phyloP scores from a whole-genome alignment of 768 basidiomycete species.

The Asterophora parasitica region DNA sequence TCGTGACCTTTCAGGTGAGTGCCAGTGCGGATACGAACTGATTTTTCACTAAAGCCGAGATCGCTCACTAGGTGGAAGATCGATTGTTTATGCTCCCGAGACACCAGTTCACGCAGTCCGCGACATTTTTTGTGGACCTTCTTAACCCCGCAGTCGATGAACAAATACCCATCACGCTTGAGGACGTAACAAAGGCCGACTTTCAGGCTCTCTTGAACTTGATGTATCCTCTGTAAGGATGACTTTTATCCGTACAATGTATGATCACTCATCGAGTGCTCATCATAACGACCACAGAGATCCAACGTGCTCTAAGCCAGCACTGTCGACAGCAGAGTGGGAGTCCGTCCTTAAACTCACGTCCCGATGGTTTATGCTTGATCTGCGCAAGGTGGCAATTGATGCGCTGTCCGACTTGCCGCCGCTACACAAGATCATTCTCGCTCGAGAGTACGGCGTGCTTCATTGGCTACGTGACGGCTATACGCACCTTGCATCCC shows the following conservation, averaged over 20 bases:
- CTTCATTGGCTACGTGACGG: not conserved
- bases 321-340: constrained; percentile 3
- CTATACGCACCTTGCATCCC: not conserved
- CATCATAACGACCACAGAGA: too few species aligned
- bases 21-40: too few species aligned
- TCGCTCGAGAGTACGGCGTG: not conserved
- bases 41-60: too few species aligned
- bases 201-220: constrained; percentile 8
- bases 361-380: constrained; percentile 8
- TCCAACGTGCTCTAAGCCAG: not conserved
- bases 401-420: not conserved
- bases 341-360: constrained; percentile 11
- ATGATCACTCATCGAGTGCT: not conserved
- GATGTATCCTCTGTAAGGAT: constrained; percentile 11
- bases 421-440: not conserved
- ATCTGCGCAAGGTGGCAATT: constrained; percentile 5
- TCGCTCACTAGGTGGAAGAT: too few species aligned
- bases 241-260: too few species aligned
- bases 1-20: too few species aligned
- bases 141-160: not conserved
- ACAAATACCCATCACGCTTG: not conserved
- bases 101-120: not conserved
- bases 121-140: not conserved
- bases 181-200: constrained; percentile 1
- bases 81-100: too few species aligned